Conservation (phyloP, 257 asterid species). For the Nicotiana benthamiana region DNA sequence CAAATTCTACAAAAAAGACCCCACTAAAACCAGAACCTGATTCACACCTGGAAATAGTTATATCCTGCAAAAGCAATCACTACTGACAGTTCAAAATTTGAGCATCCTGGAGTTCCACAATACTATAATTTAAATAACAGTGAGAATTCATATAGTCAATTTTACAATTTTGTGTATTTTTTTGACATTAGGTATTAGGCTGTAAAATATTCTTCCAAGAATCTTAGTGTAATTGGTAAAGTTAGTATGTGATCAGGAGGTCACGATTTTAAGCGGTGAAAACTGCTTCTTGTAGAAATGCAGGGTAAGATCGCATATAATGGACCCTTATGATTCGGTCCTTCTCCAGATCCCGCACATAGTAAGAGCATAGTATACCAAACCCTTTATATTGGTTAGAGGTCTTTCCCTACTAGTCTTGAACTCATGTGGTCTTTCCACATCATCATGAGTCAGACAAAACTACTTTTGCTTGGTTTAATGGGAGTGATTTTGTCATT, state of each 20-base stretch:
- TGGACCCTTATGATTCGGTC: no score
- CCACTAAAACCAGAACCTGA: conserved; percentile 19
- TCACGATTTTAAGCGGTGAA: fast-evolving
- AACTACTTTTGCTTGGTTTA: conserved; percentile 18
- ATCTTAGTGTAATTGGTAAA: no score
- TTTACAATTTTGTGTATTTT: no score
- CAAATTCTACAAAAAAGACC: conserved; percentile 30
- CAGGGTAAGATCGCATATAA: fast-evolving
- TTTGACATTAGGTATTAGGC: neutral
- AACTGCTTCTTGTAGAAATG: no score
- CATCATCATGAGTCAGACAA: conserved; percentile 49
- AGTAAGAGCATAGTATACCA: fast-evolving
- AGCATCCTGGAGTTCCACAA: neutral
- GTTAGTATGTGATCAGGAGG: fast-evolving
- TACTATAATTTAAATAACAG: neutral
- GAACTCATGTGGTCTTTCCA: conserved; percentile 18
- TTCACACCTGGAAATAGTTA: conserved; percentile 30
- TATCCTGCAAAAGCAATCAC: conserved; percentile 6
- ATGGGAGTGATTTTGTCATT: conserved; percentile 22
- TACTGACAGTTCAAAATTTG: conserved; percentile 11
- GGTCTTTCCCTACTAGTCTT: conserved; percentile 9
- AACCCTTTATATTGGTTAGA: neutral
- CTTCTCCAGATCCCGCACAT: fast-evolving
- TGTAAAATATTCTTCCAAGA: neutral
- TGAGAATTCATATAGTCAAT: neutral